Conservation (phyloP, 768 basidiomycete species). For the Suillus americanus region DNA sequence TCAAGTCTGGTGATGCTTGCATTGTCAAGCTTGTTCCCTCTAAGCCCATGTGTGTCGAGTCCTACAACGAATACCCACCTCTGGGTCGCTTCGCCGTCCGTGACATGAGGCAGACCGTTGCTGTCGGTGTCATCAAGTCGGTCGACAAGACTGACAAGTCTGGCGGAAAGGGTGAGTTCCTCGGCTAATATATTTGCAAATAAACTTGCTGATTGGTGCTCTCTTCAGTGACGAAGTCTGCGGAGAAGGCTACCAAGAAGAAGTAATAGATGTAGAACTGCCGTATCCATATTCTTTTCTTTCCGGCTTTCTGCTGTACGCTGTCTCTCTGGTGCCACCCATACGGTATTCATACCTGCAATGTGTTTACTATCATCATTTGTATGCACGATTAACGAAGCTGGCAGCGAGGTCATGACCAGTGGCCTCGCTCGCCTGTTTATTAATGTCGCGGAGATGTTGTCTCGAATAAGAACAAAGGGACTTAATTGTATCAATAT, state of each 20-base stretch:
- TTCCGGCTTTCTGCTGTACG: conserved; percentile 44
- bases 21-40: conserved; percentile 96
- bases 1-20: conserved; percentile 99
- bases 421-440: conserved; percentile 8
- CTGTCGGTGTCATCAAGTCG: conserved; percentile 97
- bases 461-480: conserved; percentile 3
- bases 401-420: conserved; percentile 28
- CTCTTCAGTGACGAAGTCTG: conserved; percentile 82
- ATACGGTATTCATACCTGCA: conserved; percentile 35
- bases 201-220: conserved; percentile 12
- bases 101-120: conserved; percentile 99
- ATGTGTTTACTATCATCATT: conserved; percentile 35
- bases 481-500: conserved; percentile 5
- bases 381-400: conserved; percentile 49
- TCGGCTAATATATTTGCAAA: background rate
- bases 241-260: conserved; percentile 96
- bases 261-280: conserved; percentile 84
- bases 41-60: conserved; percentile 96
- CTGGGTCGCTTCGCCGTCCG: conserved; percentile 99
- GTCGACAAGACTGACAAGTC: conserved; percentile 93
- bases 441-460: conserved; percentile 9
- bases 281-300: conserved; percentile 58
- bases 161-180: conserved; percentile 74
- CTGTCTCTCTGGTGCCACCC: conserved; percentile 31
- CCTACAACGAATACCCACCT: conserved; percentile 97